These are phyloP conservation scores for Uronychia binucleata DNA, from an alignment of 73 alveolate species.

Conservation along the genomic window DNA sequence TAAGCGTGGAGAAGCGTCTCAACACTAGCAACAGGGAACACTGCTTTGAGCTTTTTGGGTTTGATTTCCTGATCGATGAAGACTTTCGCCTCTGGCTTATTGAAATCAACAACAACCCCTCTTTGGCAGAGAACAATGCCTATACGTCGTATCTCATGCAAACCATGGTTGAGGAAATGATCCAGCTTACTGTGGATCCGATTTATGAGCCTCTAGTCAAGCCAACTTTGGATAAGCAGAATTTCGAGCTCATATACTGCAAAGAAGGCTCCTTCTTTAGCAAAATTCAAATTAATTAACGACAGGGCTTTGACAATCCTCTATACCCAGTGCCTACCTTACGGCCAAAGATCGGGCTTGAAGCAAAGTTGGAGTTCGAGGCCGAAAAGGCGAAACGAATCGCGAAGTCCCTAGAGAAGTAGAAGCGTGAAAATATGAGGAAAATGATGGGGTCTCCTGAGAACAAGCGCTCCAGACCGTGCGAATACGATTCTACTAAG, in stretches of 20 bases:
- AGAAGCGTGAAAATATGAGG: neutral
- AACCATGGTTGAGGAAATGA: slow-evolving; percentile 73
- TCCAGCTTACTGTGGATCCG: slow-evolving; percentile 54
- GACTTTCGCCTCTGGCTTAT: slow-evolving; percentile 86
- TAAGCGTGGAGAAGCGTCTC: slow-evolving; percentile 67
- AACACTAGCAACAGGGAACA: slow-evolving; percentile 70
- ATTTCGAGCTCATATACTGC: slow-evolving; percentile 16
- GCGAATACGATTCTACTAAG: neutral
- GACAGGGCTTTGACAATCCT: neutral
- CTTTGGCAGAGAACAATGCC: slow-evolving; percentile 78
- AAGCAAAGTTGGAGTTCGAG: neutral
- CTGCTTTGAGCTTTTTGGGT: slow-evolving; percentile 82
- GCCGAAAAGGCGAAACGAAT: neutral
- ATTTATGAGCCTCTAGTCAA: neutral
- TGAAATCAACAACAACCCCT: slow-evolving; percentile 90
- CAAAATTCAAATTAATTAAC: slow-evolving; percentile 1
- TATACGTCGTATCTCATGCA: slow-evolving; percentile 67
- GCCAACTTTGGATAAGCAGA: neutral
- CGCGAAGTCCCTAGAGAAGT: neutral
- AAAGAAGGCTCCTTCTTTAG: slow-evolving; percentile 1
- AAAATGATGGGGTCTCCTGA: neutral
- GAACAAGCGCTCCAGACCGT: neutral
- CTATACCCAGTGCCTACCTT: slow-evolving; percentile 11
- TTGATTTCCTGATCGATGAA: slow-evolving; percentile 88
- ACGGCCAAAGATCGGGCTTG: neutral